These are phyloP conservation scores for Astraeus odoratus DNA, from an alignment of 768 basidiomycete species.

Conservation along the genomic window DNA sequence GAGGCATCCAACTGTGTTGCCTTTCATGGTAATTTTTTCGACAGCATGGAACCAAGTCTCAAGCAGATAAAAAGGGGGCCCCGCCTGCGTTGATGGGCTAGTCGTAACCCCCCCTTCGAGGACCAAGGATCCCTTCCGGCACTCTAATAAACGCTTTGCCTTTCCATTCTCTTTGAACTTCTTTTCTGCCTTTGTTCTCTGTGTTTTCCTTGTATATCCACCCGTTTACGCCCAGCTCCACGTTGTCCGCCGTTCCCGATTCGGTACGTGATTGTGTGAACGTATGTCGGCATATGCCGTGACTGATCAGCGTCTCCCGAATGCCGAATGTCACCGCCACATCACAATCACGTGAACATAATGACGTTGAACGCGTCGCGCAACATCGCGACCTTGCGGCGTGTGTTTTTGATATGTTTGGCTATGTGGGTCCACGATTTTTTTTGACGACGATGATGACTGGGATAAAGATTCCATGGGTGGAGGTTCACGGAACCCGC, in stretches of 20 bases:
- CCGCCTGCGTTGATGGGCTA: conserved; percentile 9
- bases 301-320: background rate
- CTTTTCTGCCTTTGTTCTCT: background rate
- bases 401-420: conserved; percentile 23
- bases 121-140: conserved; percentile 1
- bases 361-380: background rate
- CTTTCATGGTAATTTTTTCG: conserved; percentile 21
- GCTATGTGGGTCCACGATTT: conserved; percentile 27
- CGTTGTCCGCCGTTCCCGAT: background rate
- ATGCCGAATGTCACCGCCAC: background rate
- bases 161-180: background rate
- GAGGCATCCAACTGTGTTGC: too few species aligned
- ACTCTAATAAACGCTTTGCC: background rate
- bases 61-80: conserved; percentile 21
- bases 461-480: conserved; percentile 17
- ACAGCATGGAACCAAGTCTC: conserved; percentile 11
- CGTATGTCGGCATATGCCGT: background rate
- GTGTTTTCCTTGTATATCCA: background rate
- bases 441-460: conserved; percentile 23
- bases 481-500: conserved; percentile 12
- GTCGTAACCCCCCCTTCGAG: conserved; percentile 7
- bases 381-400: conserved; percentile 2
- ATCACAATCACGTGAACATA: background rate
- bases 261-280: background rate
- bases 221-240: background rate